Evolutionary conservation across 495 filamentous ascomycete genomes (phyloP), one percentile per base, ranked within the genome.

Genomic region (Talaromyces ruber): DNA sequence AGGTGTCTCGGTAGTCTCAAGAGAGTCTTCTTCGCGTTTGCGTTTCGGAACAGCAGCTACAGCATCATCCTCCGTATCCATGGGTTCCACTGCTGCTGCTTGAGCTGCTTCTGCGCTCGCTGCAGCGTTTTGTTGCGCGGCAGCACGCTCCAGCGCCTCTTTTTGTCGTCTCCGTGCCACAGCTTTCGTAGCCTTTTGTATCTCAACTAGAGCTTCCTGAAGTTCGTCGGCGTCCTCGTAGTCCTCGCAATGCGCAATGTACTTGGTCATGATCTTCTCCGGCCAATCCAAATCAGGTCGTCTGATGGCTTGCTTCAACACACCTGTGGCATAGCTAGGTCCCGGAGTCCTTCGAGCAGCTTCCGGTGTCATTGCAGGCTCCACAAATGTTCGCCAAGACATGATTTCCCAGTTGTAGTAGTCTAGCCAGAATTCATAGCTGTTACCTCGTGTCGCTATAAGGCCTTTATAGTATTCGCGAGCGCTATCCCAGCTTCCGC

Each of bases 341-440:
- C 75, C 80, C 18, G 72, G 75, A n/a, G 67, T 77, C 21, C 76
- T 75, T 59, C 76, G 67, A 11, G 76, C 75, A n/a, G 74, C 77
- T 58, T 80, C 75, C 9, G 70, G 72, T 6, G 77, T 77, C 12
- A 75, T 70, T 62, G 80, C 79, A 52, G 70, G 75, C 62, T 81
- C 78, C 4, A 79, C 76, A 56, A 82, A 79, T 63, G 81, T 84
- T 64, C 78, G 76, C 86, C 86, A 88, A 4, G 81, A 76, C 56
- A 87, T 81, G 79, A 97, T 85, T 71, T 96, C 94, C 91, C 91
- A 98, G 45, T 85, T 73, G 71, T 96, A 97, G 70, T 89, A 97
- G 39, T 86, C 83, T 30, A 92, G 82, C 94, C 94, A 98, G 67
- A 97, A 97, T 66, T 96, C 90, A 66, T 90, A 90, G 67, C 86